Base-by-base conservation (phyloP, 805 yeast species). In the Nadsonia fulvescens region DNA sequence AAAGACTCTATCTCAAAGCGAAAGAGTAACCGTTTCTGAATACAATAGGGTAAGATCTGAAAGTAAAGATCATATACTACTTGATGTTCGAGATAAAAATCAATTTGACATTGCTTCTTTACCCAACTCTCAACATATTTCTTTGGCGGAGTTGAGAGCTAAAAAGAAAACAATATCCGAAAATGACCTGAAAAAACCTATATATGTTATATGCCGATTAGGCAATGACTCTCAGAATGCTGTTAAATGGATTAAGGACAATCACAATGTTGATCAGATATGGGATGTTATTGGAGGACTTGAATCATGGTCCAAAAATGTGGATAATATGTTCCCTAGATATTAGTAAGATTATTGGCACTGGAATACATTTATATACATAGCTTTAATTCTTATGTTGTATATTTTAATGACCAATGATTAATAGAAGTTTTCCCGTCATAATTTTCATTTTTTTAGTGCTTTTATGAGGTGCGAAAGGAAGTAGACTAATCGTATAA, bases 161-260 rank as follows among this genome's bases (percentile, higher is more conserved):
- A 30, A 42, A 37, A n/a, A 18, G 10, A 38, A 13, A 33, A 37
- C 14, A 41, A 49, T 17, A 32, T 48, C 39, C n/a, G 35, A 32
- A 9, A 14, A 28, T 4, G 19, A 53, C 1, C 21, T 29, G 3
- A 34, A 37, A 4, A 42, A 46, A 17, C 52, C 51, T 4, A 45
- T 76, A 0, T 62, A 58, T 29, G 75, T 81, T 0, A 56, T 86
- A 11, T 89, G 98, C 48, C 59, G 95, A 16, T 70, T 60, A 42
- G 98, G 98, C 6, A 82, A 79, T 46, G 96, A 89, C 44, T 83
- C 96, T 0, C 82, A 77, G 40, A 47, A 68, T 10, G 91, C 93
- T 0, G 70, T 76, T 1, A 48, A 58, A 30, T 49, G 57, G 22
- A 47, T 83, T 23, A 54, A 61, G 25, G 65, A 63, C 13, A 55